Conservation (phyloP, 148 eudicot species). For the Rhododendron simsii region DNA sequence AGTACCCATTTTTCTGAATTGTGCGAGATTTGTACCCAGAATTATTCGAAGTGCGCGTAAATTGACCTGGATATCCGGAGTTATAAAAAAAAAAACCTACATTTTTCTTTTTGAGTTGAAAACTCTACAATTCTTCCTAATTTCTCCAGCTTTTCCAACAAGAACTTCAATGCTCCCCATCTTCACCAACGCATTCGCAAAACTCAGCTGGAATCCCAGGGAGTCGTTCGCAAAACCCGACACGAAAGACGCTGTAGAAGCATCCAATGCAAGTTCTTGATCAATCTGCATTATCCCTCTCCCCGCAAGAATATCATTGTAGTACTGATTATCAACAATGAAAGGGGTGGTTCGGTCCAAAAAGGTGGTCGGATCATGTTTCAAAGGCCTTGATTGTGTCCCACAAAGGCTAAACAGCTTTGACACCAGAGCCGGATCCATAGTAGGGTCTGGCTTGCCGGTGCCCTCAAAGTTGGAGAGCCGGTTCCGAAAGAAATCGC, state of each 20-base stretch:
- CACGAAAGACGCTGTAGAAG: not conserved
- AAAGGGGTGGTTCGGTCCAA: slow-evolving; percentile 29
- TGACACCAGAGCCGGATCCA: not conserved
- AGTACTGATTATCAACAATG: slow-evolving; percentile 20
- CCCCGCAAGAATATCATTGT: slow-evolving; percentile 8
- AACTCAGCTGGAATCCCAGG: not conserved
- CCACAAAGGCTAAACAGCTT: not conserved
- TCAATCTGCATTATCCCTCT: slow-evolving; percentile 13
- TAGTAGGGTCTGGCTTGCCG: not conserved
- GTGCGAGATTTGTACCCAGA: not conserved
- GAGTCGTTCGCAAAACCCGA: not conserved
- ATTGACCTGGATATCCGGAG: too few species aligned
- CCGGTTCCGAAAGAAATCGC: not conserved
- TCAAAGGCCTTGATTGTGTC: not conserved
- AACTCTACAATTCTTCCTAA: not conserved
- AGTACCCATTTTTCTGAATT: too few species aligned
- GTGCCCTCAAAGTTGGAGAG: not conserved
- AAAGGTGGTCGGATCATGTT: not conserved
- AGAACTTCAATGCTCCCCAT: not conserved
- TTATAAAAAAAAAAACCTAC: too few species aligned
- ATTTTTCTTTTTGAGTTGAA: not conserved
- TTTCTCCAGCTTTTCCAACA: not conserved
- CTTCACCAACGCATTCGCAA: not conserved
- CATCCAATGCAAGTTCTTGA: not conserved
- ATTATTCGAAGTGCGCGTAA: too few species aligned